Evolutionary conservation across 768 basidiomycete species (phyloP).

Genomic region (Tricholoma flavovirens): DNA sequence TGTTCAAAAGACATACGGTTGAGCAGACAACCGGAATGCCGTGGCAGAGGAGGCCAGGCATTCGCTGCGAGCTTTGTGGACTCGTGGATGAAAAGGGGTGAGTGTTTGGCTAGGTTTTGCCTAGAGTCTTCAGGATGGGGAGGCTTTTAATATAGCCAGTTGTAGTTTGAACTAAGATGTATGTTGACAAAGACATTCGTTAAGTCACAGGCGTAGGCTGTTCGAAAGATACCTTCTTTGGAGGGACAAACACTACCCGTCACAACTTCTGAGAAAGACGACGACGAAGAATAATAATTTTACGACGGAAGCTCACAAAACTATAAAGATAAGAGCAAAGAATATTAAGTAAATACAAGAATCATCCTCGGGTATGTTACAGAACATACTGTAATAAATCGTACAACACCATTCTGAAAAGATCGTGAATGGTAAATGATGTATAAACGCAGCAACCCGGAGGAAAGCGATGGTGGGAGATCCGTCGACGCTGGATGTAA

Average conservation of each 20-base stretch:
- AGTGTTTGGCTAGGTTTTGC: too few relatives aligned
- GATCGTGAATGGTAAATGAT: constrained; percentile 5
- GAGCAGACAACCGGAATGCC: too few relatives aligned
- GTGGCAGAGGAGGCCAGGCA: too few relatives aligned
- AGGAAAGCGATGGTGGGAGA: background rate
- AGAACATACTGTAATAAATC: constrained; percentile 8
- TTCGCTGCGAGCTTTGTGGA: too few relatives aligned
- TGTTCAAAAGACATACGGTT: too few relatives aligned
- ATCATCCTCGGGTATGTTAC: constrained; percentile 9
- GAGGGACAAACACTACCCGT: background rate
- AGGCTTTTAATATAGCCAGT: too few relatives aligned
- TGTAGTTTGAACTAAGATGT: too few relatives aligned
- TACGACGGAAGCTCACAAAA: background rate
- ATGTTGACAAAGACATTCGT: too few relatives aligned
- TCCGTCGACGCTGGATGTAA: background rate
- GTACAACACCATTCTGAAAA: constrained; percentile 6
- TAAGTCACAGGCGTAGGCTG: too few relatives aligned
- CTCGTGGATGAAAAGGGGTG: too few relatives aligned
- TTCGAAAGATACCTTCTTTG: too few relatives aligned
- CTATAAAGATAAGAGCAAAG: constrained; percentile 14
- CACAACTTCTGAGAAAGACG: background rate
- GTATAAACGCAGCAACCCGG: constrained; percentile 1
- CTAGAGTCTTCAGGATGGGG: too few relatives aligned
- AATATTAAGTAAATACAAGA: constrained; percentile 11
- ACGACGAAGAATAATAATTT: background rate